These are phyloP conservation scores for Botrytis fabae DNA, from an alignment of 2,329 filamentous ascomycete genomes.

Conservation along the genomic window DNA sequence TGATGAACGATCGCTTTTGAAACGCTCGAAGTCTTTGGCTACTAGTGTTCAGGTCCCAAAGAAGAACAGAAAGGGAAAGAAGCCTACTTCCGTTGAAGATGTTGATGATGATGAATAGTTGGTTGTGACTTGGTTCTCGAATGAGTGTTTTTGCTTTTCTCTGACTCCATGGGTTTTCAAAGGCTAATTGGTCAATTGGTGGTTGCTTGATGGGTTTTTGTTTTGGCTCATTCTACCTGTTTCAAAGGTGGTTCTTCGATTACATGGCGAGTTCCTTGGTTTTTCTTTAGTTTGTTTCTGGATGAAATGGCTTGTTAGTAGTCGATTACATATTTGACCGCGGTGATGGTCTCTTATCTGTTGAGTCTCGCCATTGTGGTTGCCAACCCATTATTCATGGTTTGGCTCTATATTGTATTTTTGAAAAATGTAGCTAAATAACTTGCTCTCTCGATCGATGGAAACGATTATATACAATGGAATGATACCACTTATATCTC, in stretches of 20 bases:
- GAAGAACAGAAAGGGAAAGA: neutral
- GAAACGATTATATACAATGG: neutral
- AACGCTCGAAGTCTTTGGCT: neutral
- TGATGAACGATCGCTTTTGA: constrained; percentile 10
- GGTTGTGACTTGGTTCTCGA: neutral
- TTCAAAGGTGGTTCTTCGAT: neutral
- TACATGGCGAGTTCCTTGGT: neutral
- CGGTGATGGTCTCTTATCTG: neutral
- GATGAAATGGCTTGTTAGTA: neutral
- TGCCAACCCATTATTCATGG: neutral
- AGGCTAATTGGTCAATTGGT: neutral
- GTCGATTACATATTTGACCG: neutral
- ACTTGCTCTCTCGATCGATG: neutral
- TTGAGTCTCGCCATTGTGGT: neutral
- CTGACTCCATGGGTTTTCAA: neutral
- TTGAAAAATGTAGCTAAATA: neutral
- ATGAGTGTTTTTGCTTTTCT: neutral
- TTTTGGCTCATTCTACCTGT: neutral
- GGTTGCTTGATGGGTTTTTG: neutral
- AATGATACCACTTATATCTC: neutral
- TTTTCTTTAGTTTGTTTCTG: neutral
- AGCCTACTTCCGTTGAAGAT: neutral
- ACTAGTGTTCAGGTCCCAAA: constrained; percentile 14
- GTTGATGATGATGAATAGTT: neutral
- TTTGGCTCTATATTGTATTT: neutral